phyloP scores from a whole-genome alignment of 2,329 filamentous ascomycete species.

The Scedosporium minutisporum region DNA sequence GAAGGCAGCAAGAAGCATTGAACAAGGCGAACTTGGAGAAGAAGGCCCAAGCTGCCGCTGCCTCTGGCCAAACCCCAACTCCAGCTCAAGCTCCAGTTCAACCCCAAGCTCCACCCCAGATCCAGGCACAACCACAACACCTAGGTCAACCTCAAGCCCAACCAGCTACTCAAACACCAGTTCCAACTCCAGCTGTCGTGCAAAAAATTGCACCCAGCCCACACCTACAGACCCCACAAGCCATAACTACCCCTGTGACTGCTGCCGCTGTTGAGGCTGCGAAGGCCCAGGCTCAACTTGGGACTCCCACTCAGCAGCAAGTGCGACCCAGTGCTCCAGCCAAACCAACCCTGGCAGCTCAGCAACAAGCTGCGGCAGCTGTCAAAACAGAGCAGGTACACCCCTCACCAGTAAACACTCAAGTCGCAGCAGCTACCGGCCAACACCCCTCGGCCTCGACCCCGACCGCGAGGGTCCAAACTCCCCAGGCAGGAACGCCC shows the following conservation, averaged over 20 bases:
- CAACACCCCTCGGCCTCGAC: conserved; percentile 33
- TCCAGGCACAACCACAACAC: conserved; percentile 4
- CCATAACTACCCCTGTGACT: conserved; percentile 22
- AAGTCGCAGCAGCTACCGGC: conserved; percentile 27
- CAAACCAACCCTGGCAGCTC: conserved; percentile 17
- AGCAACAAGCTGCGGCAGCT: conserved; percentile 16
- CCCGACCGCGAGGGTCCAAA: conserved; percentile 39
- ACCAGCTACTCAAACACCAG: conserved; percentile 12
- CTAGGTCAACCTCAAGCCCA: conserved; percentile 6
- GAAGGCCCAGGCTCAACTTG: conserved; percentile 29
- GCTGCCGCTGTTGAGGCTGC: conserved; percentile 35
- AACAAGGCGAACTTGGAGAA: conserved; percentile 15
- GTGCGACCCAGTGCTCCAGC: conserved; percentile 13
- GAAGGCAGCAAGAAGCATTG: conserved; percentile 32
- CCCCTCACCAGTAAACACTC: conserved; percentile 39
- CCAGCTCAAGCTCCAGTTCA: conserved; percentile 6
- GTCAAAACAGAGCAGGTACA: background rate
- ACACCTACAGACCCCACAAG: conserved; percentile 17
- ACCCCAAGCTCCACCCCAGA: conserved; percentile 4
- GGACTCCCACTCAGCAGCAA: conserved; percentile 18
- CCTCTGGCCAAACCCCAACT: conserved; percentile 6
- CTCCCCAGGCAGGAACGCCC: conserved; percentile 35
- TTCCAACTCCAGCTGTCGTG: background rate
- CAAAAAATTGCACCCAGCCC: conserved; percentile 12
- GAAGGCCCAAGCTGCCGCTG: conserved; percentile 13